Evolutionary conservation across 306 rosid species (phyloP), one percentile per base, ranked within the genome.

Genomic region (Citrullus colocynthis): DNA sequence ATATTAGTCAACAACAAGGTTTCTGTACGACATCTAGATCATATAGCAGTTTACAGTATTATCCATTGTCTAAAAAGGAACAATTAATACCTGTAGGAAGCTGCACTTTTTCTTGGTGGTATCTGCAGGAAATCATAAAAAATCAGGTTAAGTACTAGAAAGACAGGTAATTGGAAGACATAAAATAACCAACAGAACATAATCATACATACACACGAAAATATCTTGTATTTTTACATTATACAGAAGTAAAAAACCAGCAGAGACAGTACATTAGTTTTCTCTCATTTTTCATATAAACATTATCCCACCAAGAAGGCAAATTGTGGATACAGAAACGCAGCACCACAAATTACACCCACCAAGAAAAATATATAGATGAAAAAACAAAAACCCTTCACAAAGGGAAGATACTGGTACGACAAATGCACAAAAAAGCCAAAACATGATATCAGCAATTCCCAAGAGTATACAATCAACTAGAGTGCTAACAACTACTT

Each of bases 41-140:
- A 76, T 21, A 55, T n/a, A 3, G 36, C 48, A 17, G 32, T 57
- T 57, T 20, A 41, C 11, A 42, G 32, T 42, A 11, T 4, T 58
- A 76, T 76, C 6, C 39, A 42, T 10, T 18, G 18, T 30, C n/a
- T 8, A 74, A 8, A 28, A 34, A 37, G 66, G 80, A 11, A 77
- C 55, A 62, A 81, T 70, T 78, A 80, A 88, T 86, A 95, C 99
- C 97, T 95, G 88, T 90, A 95, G 57, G 99, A 92, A 84, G 99
- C 97, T 77, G 97, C 97, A 83, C 84, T 92, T 89, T 80, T 90
- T 86, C 99, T 89, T 8, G 99, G 99, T 18, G 97, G 99, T 84
- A 95, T 92, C 99, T 95, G 93, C 91, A 87, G 34, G 80, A 83
- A 81, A 67, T 14, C 81, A 57, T 57, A 82, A 36, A 16, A 82